These are phyloP conservation scores for Cystoderma amianthinum DNA, from an alignment of 768 basidiomycete species.

Conservation along the genomic window DNA sequence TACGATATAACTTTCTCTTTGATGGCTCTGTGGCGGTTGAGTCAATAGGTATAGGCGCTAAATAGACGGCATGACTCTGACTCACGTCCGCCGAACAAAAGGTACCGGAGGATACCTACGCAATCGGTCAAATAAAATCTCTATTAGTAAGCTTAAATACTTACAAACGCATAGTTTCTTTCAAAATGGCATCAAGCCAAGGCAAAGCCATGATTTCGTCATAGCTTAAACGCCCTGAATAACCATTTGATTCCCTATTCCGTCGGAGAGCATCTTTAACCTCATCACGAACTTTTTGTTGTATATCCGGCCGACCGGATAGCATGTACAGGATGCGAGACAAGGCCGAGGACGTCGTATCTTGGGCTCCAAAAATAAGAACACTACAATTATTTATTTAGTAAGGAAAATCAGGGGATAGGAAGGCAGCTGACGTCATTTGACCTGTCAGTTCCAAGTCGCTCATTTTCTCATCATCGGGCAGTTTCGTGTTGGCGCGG, in stretches of 20 bases:
- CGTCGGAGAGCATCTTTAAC: conserved; percentile 16
- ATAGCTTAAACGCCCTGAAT: conserved; percentile 17
- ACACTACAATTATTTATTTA: conserved; percentile 20
- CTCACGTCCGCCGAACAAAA: conserved; percentile 38
- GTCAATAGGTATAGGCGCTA: no score
- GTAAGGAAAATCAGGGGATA: neutral
- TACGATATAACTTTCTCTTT: no score
- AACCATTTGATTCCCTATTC: conserved; percentile 9
- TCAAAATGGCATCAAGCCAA: conserved; percentile 37
- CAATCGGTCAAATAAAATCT: conserved; percentile 2
- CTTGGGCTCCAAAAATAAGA: conserved; percentile 43
- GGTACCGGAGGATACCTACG: conserved; percentile 39
- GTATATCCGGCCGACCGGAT: conserved; percentile 27
- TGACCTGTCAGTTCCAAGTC: conserved; percentile 41
- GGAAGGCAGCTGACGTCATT: conserved; percentile 31
- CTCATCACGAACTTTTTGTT: conserved; percentile 29
- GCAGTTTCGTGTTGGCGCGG: conserved; percentile 27
- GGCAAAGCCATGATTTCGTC: conserved; percentile 30
- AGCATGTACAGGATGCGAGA: conserved; percentile 34
- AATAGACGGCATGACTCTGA: conserved; percentile 5
- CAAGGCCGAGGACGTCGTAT: conserved; percentile 39
- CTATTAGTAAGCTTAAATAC: conserved; percentile 7
- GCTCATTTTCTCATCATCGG: conserved; percentile 25
- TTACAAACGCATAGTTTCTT: conserved; percentile 39
- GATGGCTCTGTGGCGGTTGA: no score